Percentiles rank a stretch among this genome's conserved stretches.
phyloP scores from a whole-genome alignment of 106 monocot genomes.

The Chionographis japonica region DNA sequence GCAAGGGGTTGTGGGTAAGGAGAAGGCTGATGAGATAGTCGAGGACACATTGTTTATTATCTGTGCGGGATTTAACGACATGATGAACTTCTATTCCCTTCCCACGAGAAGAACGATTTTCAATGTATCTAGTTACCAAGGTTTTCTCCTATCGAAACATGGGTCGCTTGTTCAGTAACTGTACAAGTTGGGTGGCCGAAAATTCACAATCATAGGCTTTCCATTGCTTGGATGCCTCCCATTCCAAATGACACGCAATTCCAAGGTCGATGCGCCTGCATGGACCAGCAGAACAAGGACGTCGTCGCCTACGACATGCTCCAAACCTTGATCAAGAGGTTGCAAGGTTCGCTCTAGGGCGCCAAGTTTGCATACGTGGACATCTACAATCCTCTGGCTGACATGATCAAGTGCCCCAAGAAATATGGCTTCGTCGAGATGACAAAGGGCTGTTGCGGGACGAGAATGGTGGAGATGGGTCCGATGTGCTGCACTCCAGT shows the following conservation, averaged over 20 bases:
- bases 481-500: constrained; percentile 21
- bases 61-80: constrained; percentile 18
- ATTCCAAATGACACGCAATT: constrained; percentile 3
- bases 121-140: constrained; percentile 9
- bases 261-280: neutral
- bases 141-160: constrained; percentile 16
- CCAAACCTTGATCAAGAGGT: neutral
- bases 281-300: constrained; percentile 22
- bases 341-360: constrained; percentile 1
- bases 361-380: constrained; percentile 26
- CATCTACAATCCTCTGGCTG: constrained; percentile 21
- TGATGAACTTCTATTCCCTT: constrained; percentile 5
- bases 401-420: constrained; percentile 36
- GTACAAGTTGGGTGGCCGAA: constrained; percentile 20
- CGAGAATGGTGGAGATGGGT: constrained; percentile 42
- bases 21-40: neutral
- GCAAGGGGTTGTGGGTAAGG: neutral
- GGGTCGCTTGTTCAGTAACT: constrained; percentile 7
- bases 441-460: constrained; percentile 43
- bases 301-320: constrained; percentile 25
- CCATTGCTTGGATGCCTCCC: constrained; percentile 35
- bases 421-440: constrained; percentile 46
- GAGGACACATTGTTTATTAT: constrained; percentile 5
- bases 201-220: constrained; percentile 24
- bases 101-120: neutral